A percentile compares a stretch with the other conserved stretches of the same genome.
Conservation (phyloP, 768 basidiomycete genomes). For the Lentinula boryana region DNA sequence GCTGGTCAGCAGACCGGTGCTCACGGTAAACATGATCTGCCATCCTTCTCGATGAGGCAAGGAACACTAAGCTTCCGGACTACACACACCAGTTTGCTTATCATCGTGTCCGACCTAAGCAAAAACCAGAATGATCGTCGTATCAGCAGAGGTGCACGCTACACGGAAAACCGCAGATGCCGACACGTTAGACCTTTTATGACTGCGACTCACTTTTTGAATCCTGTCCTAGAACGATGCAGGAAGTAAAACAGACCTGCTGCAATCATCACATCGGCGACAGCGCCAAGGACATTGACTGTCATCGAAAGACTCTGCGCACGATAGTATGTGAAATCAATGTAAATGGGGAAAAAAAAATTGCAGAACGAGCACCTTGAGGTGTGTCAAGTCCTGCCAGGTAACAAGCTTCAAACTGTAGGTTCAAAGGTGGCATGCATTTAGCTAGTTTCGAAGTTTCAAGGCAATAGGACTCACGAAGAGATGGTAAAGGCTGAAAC, state of each 20-base stretch:
- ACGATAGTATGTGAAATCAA: slow-evolving; percentile 2
- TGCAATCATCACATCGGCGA: slow-evolving; percentile 45
- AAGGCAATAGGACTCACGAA: slow-evolving; percentile 28
- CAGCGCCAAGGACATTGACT: slow-evolving; percentile 47
- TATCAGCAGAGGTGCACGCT: slow-evolving; percentile 10
- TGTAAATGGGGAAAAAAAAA: not conserved
- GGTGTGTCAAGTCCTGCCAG: slow-evolving; percentile 32
- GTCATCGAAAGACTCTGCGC: slow-evolving; percentile 48
- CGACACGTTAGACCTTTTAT: not conserved
- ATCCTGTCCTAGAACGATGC: slow-evolving; percentile 45
- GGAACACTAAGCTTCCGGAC: not conserved
- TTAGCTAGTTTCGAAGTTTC: not conserved
- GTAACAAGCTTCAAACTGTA: slow-evolving; percentile 36
- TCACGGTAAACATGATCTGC: slow-evolving; percentile 34
- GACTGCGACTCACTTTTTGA: slow-evolving; percentile 34
- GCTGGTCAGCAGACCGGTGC: slow-evolving; percentile 35
- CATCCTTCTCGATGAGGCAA: not conserved
- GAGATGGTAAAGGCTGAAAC: slow-evolving; percentile 37
- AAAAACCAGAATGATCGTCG: slow-evolving; percentile 1
- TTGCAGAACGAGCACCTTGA: slow-evolving; percentile 31
- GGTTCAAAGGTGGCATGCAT: slow-evolving; percentile 2
- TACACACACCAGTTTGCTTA: slow-evolving; percentile 26
- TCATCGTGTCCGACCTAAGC: slow-evolving; percentile 39
- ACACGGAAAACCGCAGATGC: not conserved
- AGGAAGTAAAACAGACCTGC: slow-evolving; percentile 43